Conservation (phyloP, 2,329 filamentous ascomycete genomes). For the Parastagonospora avenae region DNA sequence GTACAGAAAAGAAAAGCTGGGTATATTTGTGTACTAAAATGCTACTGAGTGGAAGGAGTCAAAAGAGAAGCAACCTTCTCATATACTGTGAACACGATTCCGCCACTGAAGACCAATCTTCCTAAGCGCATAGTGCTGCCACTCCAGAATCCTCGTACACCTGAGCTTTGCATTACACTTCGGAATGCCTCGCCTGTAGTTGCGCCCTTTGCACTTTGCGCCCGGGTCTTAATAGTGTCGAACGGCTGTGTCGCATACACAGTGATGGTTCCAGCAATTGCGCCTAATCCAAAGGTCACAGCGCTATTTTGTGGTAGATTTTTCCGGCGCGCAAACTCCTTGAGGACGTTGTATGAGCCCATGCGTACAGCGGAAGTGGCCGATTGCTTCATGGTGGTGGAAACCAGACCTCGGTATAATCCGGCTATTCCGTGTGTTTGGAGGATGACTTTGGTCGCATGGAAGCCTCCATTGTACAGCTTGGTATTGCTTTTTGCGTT, state of each 20-base stretch:
- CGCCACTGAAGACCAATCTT: slow-evolving; percentile 35
- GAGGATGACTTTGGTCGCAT: slow-evolving; percentile 35
- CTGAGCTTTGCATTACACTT: slow-evolving; percentile 25
- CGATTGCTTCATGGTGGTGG: slow-evolving; percentile 56
- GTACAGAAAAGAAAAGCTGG: too few species aligned
- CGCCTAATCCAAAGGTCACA: slow-evolving; percentile 34
- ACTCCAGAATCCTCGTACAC: slow-evolving; percentile 36
- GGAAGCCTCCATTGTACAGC: slow-evolving; percentile 24
- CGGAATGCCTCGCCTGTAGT: slow-evolving; percentile 30
- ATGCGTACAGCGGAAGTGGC: slow-evolving; percentile 55
- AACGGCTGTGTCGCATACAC: slow-evolving; percentile 53
- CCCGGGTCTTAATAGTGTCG: slow-evolving; percentile 50
- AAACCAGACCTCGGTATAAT: slow-evolving; percentile 53
- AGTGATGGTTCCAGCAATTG: slow-evolving; percentile 39
- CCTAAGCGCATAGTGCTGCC: slow-evolving; percentile 38
- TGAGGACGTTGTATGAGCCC: slow-evolving; percentile 57
- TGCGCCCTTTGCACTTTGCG: slow-evolving; percentile 40
- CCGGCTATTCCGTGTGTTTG: slow-evolving; percentile 50
- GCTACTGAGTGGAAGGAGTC: slow-evolving; percentile 4
- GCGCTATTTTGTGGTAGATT: slow-evolving; percentile 28
- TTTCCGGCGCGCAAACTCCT: slow-evolving; percentile 35
- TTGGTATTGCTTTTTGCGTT: slow-evolving; percentile 28
- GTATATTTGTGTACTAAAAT: background rate
- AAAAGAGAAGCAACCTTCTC: slow-evolving; percentile 31
- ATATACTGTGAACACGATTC: slow-evolving; percentile 41